Conservation (phyloP, 352 stramenopile genomes). For the Globisporangium cylindrosporum region DNA sequence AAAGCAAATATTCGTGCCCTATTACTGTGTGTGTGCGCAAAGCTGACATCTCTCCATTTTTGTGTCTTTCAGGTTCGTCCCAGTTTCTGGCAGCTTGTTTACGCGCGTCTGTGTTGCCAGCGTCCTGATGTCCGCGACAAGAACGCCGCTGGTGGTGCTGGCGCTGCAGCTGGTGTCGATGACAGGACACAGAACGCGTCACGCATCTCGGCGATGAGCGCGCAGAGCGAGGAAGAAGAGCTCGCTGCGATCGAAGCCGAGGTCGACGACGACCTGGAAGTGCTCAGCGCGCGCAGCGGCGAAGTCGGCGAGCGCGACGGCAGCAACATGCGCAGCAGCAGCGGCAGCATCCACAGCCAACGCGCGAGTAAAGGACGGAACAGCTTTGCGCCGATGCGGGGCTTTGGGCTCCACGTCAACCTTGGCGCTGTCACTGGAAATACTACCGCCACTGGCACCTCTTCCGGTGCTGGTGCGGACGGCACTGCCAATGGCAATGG, state of each 20-base stretch:
- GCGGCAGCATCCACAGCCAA: constrained; percentile 13
- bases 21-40: neutral
- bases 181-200: constrained; percentile 58
- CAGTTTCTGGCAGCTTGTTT: constrained; percentile 37
- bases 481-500: neutral
- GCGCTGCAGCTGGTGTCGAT: constrained; percentile 10
- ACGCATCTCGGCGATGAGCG: constrained; percentile 43
- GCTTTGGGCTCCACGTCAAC: constrained; percentile 66
- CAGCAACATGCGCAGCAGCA: constrained; percentile 23
- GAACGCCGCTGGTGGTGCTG: constrained; percentile 10
- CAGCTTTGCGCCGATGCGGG: constrained; percentile 28
- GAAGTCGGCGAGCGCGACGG: constrained; percentile 46
- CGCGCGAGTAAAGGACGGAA: constrained; percentile 24
- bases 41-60: constrained; percentile 12
- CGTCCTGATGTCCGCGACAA: constrained; percentile 25
- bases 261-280: constrained; percentile 77
- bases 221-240: constrained; percentile 65
- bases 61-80: constrained; percentile 19
- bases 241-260: constrained; percentile 69
- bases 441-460: neutral
- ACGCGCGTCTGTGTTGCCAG: constrained; percentile 28
- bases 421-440: constrained; percentile 22
- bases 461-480: neutral
- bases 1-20: constrained; percentile 10
- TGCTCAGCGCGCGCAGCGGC: constrained; percentile 67